Base-by-base conservation (phyloP, 106 monocot genomes). In the Dendrobium officinale region DNA sequence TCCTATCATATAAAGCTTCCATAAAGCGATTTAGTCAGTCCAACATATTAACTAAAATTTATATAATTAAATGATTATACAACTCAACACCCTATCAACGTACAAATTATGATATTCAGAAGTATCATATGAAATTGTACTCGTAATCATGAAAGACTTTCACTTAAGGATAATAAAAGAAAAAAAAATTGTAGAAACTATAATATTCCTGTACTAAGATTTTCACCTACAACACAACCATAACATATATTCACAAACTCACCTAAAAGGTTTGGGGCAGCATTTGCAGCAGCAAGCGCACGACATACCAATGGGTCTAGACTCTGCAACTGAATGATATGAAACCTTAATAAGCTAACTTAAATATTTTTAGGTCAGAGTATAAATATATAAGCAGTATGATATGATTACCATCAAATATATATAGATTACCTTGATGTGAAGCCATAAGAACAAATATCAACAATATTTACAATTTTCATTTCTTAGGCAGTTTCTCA, bases 1-100 rank as follows among this genome's bases (percentile, higher is more conserved):
- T 95, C 84, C 85, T 93, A 31, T 84, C 90, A 88, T 99, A 95
- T 22, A 89, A 58, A 82, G 81, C 97, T 97, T 79, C 67, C 64
- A 82, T 68, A 88, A 45, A 40, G 79, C 24, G 41, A 55, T 44
- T 29, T 27, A 68, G 77, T 90, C 54, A 88, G 78, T 81, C 78
- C 2, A 22, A 18, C 26, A 76, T 22, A 49, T 10, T 27, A 24
- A 13, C 26, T 13, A 27, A 10, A 16, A 16, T 5, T 11, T 11
- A 45, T 26, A 24, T 49, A 49, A 16, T 17, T 48, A 76, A 76
- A 48, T 9, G 5, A 74, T 76, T 15, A 76, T 76, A 49, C 22
- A 76, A 48, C 9, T 16, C 3, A 17, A 49, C 27, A 70, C 33
- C 45, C 4, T 76, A 19, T 20, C 7, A 74, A 74, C 41, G 43